These are phyloP conservation scores for Mangifera indica DNA, from an alignment of 345 rosid species.

Conservation along the genomic window DNA sequence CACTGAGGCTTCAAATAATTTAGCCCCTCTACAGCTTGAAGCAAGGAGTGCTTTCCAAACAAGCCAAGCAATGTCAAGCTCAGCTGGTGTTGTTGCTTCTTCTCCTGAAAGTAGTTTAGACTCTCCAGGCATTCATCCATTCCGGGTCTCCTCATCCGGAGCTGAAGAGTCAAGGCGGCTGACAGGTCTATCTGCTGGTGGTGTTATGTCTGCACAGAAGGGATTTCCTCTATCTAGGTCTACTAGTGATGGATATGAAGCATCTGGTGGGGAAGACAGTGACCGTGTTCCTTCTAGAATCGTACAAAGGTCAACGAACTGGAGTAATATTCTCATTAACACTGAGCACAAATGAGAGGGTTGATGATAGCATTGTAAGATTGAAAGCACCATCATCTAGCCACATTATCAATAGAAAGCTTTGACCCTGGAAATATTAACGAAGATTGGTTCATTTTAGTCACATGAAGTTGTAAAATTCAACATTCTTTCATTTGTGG, in stretches of 20 bases:
- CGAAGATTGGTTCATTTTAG: slow-evolving; percentile 20
- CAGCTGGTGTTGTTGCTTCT: slow-evolving; percentile 64
- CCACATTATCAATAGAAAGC: slow-evolving; percentile 38
- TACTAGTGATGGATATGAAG: slow-evolving; percentile 91
- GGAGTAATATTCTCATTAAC: slow-evolving; percentile 51
- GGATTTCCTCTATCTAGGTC: slow-evolving; percentile 87
- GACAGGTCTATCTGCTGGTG: slow-evolving; percentile 48
- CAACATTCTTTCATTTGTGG: slow-evolving; percentile 51
- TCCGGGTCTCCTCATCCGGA: slow-evolving; percentile 74
- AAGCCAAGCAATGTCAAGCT: slow-evolving; percentile 79
- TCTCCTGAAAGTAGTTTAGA: slow-evolving; percentile 98
- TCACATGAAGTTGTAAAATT: slow-evolving; percentile 13
- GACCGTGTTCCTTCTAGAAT: slow-evolving; percentile 82
- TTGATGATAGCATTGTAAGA: slow-evolving; percentile 45
- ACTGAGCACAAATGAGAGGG: slow-evolving; percentile 51
- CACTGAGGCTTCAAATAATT: slow-evolving; percentile 58
- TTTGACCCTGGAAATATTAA: slow-evolving; percentile 25
- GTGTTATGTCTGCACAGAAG: slow-evolving; percentile 45
- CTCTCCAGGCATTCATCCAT: slow-evolving; percentile 88
- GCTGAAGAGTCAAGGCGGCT: slow-evolving; percentile 69
- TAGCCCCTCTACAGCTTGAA: slow-evolving; percentile 91
- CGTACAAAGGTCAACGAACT: slow-evolving; percentile 59
- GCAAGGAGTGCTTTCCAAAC: slow-evolving; percentile 95
- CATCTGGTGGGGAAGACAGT: slow-evolving; percentile 98
- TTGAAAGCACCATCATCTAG: slow-evolving; percentile 50